Evolutionary conservation across 257 asterid genomes (phyloP).

Genomic region (Scutellaria barbata): DNA sequence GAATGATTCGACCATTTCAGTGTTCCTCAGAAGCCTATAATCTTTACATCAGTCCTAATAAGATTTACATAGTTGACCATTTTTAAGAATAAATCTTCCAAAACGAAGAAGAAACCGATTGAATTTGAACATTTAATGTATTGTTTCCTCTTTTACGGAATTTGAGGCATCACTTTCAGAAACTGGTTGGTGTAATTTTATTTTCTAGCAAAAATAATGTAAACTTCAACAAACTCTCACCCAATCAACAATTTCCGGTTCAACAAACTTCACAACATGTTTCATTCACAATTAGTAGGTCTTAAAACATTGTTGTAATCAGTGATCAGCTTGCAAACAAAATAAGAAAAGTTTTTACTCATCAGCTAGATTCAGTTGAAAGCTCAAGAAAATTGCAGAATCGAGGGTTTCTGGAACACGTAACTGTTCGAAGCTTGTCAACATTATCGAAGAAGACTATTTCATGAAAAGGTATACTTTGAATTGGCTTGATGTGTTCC

Average conservation of each 20-base stretch:
- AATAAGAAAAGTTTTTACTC: slow-evolving; percentile 12
- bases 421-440: slow-evolving; percentile 80
- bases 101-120: not conserved
- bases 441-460: slow-evolving; percentile 71
- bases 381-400: slow-evolving; percentile 11
- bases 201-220: not conserved
- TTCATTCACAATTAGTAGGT: slow-evolving; percentile 18
- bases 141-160: not conserved
- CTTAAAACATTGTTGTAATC: not conserved
- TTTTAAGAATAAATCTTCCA: not conserved
- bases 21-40: slow-evolving; percentile 1
- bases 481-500: slow-evolving; percentile 68
- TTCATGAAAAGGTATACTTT: slow-evolving; percentile 68
- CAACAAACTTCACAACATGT: slow-evolving; percentile 12
- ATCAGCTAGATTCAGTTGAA: slow-evolving; percentile 10
- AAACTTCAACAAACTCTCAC: slow-evolving; percentile 7
- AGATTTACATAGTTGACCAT: not conserved
- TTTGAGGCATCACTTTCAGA: slow-evolving; percentile 8
- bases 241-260: not conserved
- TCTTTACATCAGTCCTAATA: not conserved
- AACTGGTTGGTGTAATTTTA: not conserved
- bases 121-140: not conserved
- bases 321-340: not conserved
- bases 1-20: not conserved
- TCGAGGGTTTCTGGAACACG: slow-evolving; percentile 35